Base-by-base conservation (phyloP, 371 early-diverging fungal genomes). In the Saksenaea oblongispora region DNA sequence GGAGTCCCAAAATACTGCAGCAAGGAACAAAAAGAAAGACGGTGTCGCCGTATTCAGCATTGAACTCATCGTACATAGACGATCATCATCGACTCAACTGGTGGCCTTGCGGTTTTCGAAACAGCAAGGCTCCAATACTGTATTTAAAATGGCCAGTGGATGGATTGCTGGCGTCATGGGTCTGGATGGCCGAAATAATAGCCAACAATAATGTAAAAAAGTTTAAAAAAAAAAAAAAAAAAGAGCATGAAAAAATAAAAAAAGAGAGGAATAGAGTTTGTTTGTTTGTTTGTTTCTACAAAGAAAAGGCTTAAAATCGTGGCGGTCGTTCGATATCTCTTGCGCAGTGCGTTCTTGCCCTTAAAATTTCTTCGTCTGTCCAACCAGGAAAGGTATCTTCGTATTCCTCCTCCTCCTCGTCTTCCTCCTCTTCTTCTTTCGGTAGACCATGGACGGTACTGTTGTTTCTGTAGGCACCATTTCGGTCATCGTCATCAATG, bases 141-240 rank as follows among this genome's bases (percentile, higher is more conserved):
- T 79, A 13, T 79, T 79, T 55, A 79, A 79, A 60, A 76, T 79
- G 74, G 79, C 76, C 2, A 59, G 74, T 41, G 79, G 79, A 5
- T 79, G 79, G 79, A 64, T 76, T 10, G 70, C 74, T 27, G 73
- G 75, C 28, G 79, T 79, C 0, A 65, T 79, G 69, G 71, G 64
- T 11, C 53, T 69, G n/a, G 37, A 47, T 47, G 51, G 51, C 51
- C n/a, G 51, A 22, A 22, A 10, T n/a, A n/a, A n/a, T 47, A 22
- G 51, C 51, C 51, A 47, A 22, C 24, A 47, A 22, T 39, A 39
- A n/a, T 44, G 22, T 18, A 22, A 22, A 47, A 9, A 22, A 15
- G 39, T 58, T n/a, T 17, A 57, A 44, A 44, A 44, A 42, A 39
- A 39, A 39, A 39, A 11, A 39, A n/a, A 39, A 39, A 39, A 11